Evolutionary conservation across 306 rosid genomes (phyloP), one percentile per base, ranked within the genome.

Genomic region (Castanea mollissima): DNA sequence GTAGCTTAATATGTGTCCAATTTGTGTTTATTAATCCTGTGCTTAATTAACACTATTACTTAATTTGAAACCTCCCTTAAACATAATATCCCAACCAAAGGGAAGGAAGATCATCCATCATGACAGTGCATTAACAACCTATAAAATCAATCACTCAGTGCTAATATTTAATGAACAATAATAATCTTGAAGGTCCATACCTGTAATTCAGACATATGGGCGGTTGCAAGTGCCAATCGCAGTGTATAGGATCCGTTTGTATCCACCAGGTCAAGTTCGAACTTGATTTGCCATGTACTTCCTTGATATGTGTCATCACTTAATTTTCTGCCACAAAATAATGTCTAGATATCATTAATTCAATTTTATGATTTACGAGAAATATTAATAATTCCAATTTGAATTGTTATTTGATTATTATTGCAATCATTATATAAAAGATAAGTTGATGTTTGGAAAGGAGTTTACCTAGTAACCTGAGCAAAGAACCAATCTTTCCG

Each of bases 401-500:
- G 9, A 58, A 20, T 20, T 21, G 12, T 57, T 9, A 20, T 57
- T 57, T 57, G 32, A 58, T 58, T 41, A 41, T 10, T 5, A 58
- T 41, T 58, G 27, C 23, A 21, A 58, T 13, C 32, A 20, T 21
- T 3, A 21, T 20, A 9, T 58, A 10, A 58, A 58, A 58, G 65
- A 58, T 10, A 55, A 58, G 51, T 5, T 76, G 18, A 71, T 49
- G 0, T 46, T 41, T 6, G 38, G 71, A 41, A 67, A 80, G 49
- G 65, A 76, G 15, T 35, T 41, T 54, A 92, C 99, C 99, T 91
- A 76, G 90, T 90, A 78, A 94, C 97, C 32, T 94, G 99, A 78
- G 97, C 97, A 73, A 88, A 92, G 86, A 94, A 94, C 97, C 99
- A 92, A 79, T 94, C 97, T 82, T 88, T 90, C 15, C 74, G 73